phyloP scores from a whole-genome alignment of 768 basidiomycete species.

The Erythrobasidium yunnanense region DNA sequence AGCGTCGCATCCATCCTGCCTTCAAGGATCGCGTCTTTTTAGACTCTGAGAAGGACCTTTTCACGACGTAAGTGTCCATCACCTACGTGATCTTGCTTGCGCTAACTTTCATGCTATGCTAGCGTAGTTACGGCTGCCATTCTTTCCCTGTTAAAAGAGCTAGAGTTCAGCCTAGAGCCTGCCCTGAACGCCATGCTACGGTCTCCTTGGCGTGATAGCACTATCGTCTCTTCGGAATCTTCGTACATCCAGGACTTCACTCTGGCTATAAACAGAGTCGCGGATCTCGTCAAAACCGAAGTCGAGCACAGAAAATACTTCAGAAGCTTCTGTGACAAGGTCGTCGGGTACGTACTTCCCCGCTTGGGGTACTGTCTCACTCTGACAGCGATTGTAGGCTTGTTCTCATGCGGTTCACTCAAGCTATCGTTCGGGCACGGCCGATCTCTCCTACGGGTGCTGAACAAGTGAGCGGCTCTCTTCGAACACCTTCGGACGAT shows the following conservation, averaged over 20 bases:
- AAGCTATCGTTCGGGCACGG: slow-evolving; percentile 74
- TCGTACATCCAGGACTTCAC: slow-evolving; percentile 68
- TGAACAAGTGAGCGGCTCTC: slow-evolving; percentile 64
- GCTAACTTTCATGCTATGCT: neutral
- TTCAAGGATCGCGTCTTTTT: slow-evolving; percentile 70
- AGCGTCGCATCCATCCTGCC: slow-evolving; percentile 63
- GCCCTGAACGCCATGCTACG: slow-evolving; percentile 65
- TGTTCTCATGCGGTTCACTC: slow-evolving; percentile 75
- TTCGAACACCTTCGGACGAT: no score
- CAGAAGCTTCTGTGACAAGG: slow-evolving; percentile 82
- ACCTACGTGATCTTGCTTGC: neutral
- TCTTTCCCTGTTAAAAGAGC: slow-evolving; percentile 63
- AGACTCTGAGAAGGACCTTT: slow-evolving; percentile 74
- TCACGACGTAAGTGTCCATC: slow-evolving; percentile 58
- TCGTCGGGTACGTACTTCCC: slow-evolving; percentile 56
- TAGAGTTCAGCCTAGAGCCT: slow-evolving; percentile 72
- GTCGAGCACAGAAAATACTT: slow-evolving; percentile 92
- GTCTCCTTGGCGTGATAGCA: slow-evolving; percentile 64
- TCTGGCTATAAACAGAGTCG: slow-evolving; percentile 60
- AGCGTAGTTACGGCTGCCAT: slow-evolving; percentile 81
- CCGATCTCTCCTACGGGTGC: slow-evolving; percentile 87
- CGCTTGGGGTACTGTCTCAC: neutral
- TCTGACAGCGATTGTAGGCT: slow-evolving; percentile 48
- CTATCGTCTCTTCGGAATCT: slow-evolving; percentile 78
- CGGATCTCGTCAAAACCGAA: slow-evolving; percentile 63